Evolutionary conservation across 2,329 filamentous ascomycete genomes (phyloP), one percentile per base, ranked within the genome.

Genomic region (Paecilomyces niveus): DNA sequence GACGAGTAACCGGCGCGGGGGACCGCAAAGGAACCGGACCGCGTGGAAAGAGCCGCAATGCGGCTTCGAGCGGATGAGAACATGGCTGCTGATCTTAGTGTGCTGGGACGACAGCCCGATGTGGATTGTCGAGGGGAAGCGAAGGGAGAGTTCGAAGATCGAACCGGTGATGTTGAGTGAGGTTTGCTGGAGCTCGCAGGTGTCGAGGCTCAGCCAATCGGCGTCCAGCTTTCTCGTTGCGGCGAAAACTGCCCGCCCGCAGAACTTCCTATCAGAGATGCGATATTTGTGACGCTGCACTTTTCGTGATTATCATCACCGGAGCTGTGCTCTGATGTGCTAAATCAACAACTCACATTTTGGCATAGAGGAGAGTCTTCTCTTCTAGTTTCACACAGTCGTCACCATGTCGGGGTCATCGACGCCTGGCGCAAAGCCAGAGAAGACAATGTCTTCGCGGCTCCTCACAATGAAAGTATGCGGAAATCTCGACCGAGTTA

Each of bases 391-490:
- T 15, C 33, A 26, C 21, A 18, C 2, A n/a, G 22, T 45, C 29
- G 9, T 35, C 59, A 68, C 33, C 59, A 76, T 74, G 74, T 63
- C 70, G 54, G 61, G 58, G 52, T 63, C 66, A 60, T 70, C 66
- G 54, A 81, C 82, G 73, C 74, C 81, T 65, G 75, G 81, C 61
- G 76, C 80, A 69, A 85, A 71, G 60, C 79, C 84, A 53, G 83
- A 83, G 32, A 89, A 88, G 74, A 82, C 81, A 53, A 92, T 95
- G 86, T 96, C 92, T 62, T 92, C 89, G 59, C 87, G 92, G 65
- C 86, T 97, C 54, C 81, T 95, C 70, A 92, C 89, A 39, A 97
- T 96, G 92, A 96, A 96, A 76, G 83, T 81, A 70, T 26, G 65
- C 52, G 53, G 13, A 13, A 50, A 49, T 32, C 51, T 57, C 29